Percentiles rank a stretch among this genome's conserved stretches.
These are phyloP conservation scores for Naegleria gruberi DNA, from an alignment of 208 protist species.

Conservation along the genomic window DNA sequence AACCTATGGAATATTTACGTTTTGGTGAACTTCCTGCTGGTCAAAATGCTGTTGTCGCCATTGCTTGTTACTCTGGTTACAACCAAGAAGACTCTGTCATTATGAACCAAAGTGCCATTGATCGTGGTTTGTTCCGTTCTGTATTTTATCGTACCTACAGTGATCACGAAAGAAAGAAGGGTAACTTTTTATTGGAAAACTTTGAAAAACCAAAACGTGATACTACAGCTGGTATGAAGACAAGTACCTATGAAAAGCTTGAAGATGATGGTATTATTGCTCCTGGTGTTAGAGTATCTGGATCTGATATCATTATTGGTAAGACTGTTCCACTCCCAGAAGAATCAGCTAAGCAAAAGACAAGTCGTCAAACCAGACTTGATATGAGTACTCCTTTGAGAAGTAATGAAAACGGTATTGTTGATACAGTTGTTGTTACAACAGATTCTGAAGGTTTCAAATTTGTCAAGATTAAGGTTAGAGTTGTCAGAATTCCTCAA, in stretches of 20 bases:
- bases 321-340: slow-evolving; percentile 47
- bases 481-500: slow-evolving; percentile 85
- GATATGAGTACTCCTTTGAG: slow-evolving; percentile 70
- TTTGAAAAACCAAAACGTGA: slow-evolving; percentile 82
- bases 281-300: slow-evolving; percentile 66
- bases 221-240: slow-evolving; percentile 57
- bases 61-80: slow-evolving; percentile 93
- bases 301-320: slow-evolving; percentile 85
- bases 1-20: slow-evolving; percentile 82
- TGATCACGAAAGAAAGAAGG: slow-evolving; percentile 45
- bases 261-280: slow-evolving; percentile 84
- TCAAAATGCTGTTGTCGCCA: slow-evolving; percentile 88
- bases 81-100: slow-evolving; percentile 98
- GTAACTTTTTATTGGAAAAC: slow-evolving; percentile 44
- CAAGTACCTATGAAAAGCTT: slow-evolving; percentile 83
- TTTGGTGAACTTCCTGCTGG: slow-evolving; percentile 89
- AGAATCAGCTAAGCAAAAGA: slow-evolving; percentile 24
- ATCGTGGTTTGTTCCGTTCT: slow-evolving; percentile 77
- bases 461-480: slow-evolving; percentile 83
- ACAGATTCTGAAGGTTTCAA: slow-evolving; percentile 69
- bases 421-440: slow-evolving; percentile 85
- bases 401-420: slow-evolving; percentile 74
- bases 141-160: slow-evolving; percentile 80
- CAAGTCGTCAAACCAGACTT: slow-evolving; percentile 59
- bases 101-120: slow-evolving; percentile 86